Conservation (phyloP, 2,329 filamentous ascomycete genomes). For the Talaromyces sp. region DNA sequence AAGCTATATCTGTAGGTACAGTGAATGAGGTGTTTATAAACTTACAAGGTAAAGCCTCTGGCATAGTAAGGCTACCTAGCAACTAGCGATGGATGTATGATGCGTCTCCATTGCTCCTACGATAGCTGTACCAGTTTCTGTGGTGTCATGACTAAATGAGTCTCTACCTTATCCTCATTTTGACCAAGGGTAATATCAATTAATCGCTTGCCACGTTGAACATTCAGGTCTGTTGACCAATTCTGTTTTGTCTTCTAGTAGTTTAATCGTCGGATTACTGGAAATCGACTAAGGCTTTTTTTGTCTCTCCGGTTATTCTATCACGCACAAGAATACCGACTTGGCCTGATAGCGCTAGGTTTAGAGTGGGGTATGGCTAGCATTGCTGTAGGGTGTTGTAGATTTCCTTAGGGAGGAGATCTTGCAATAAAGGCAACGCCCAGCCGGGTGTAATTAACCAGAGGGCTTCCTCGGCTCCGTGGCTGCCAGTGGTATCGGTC, state of each 20-base stretch:
- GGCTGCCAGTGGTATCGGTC: too few relatives aligned
- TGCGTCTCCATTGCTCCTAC: constrained; percentile 1
- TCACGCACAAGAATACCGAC: neutral
- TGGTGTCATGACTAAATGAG: neutral
- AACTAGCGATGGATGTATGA: constrained; percentile 5
- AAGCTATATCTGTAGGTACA: neutral
- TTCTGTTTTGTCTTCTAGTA: constrained; percentile 1
- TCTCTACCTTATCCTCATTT: neutral
- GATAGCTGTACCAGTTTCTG: constrained; percentile 3
- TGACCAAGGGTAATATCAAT: neutral
- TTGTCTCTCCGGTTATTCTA: neutral
- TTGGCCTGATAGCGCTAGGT: neutral
- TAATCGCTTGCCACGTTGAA: constrained; percentile 2
- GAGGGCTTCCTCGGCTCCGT: too few relatives aligned
- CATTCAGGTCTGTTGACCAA: neutral
- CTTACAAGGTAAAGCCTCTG: constrained; percentile 3
- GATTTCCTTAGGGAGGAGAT: neutral
- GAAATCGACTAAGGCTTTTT: neutral
- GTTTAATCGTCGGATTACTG: neutral
- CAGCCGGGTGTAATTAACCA: constrained; percentile 6
- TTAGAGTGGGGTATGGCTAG: constrained; percentile 1
- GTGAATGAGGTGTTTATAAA: constrained; percentile 8
- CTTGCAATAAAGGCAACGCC: constrained; percentile 1
- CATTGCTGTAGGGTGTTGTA: constrained; percentile 1
- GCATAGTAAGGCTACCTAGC: neutral